Evolutionary conservation across 2,329 filamentous ascomycete species (phyloP).

Genomic region (Parastagonospora nodorum): DNA sequence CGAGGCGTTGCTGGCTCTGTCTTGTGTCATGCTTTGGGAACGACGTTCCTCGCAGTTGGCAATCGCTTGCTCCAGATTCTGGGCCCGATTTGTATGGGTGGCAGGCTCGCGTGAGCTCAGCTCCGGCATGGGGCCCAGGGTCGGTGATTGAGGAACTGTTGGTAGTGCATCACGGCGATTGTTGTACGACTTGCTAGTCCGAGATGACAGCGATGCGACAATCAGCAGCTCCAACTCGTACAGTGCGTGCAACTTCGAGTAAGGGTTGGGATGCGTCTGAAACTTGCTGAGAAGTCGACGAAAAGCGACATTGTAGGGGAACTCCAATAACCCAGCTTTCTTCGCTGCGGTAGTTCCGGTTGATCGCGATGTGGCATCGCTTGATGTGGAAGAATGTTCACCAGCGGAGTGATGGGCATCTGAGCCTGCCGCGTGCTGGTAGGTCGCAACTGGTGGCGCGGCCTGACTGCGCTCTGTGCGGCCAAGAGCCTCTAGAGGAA

Average conservation of each 20-base stretch:
- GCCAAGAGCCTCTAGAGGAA: constrained; percentile 50
- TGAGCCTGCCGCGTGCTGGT: constrained; percentile 48
- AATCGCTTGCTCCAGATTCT: constrained; percentile 68
- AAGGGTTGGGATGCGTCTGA: constrained; percentile 85
- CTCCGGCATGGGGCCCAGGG: constrained; percentile 51
- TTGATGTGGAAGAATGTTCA: constrained; percentile 52
- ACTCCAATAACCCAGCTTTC: constrained; percentile 60
- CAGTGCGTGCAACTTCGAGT: constrained; percentile 80
- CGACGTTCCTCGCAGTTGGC: constrained; percentile 72
- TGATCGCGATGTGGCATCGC: constrained; percentile 51
- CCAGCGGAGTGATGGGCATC: constrained; percentile 50
- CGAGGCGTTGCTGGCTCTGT: constrained; percentile 42
- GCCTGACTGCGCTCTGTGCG: constrained; percentile 48
- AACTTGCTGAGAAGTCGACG: constrained; percentile 81
- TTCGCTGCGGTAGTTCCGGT: constrained; percentile 49
- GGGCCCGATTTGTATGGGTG: constrained; percentile 48
- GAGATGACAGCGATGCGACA: constrained; percentile 70
- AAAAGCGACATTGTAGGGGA: constrained; percentile 82
- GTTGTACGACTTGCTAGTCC: constrained; percentile 53
- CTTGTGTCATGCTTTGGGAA: constrained; percentile 58
- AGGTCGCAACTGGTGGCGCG: constrained; percentile 49
- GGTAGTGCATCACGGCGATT: constrained; percentile 48
- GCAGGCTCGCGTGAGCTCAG: constrained; percentile 51
- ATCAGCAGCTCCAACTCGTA: constrained; percentile 84
- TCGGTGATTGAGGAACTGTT: constrained; percentile 51